Base-by-base conservation (phyloP, 352 stramenopile genomes). In the Thalassiosira ordinaria region DNA sequence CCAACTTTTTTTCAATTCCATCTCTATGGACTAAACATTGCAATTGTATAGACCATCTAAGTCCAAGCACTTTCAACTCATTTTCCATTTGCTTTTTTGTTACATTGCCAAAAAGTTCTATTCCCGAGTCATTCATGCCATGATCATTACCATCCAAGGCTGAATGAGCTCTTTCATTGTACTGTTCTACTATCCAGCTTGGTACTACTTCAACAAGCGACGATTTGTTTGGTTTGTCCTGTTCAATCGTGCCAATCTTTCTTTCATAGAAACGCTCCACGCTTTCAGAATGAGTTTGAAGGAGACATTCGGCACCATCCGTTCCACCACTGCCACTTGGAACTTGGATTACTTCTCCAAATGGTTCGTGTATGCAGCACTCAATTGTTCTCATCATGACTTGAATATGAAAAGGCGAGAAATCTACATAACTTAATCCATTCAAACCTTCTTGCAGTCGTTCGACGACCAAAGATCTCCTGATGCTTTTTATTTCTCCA, bases 341-440 rank as follows among this genome's bases (percentile, higher is more conserved):
- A 18, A 52, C 44, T 5, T 20, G 5, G 18, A 6, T 18, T 6
- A n/a, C 18, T 18, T n/a, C 44, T 52, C 44, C 44, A 52, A 52
- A 52, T 52, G 44, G 44, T 22, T 52, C 44, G 44, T 52, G 44
- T 6, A 52, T 6, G 6, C 13, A 24, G 5, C 5, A 18, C 14
- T 52, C 44, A 18, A 52, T 52, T 5, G 44, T 52, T 6, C 44
- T n/a, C 44, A 52, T 52, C 3, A 52, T 52, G 18, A 52, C 44
- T 52, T 52, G 44, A 18, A 52, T 52, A 6, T 52, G 5, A 52
- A 52, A n/a, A 5, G 6, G 3, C 5, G 5, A 20, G 5, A 52
- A 18, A 3, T 18, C 44, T 20, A 52, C 33, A 41, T 11, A 5
- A 41, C 33, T 11, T 41, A 41, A n/a, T n/a, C n/a, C n/a, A n/a